Percentiles rank a stretch among this genome's conserved stretches.
These are phyloP conservation scores for Metschnikowia arizonensis DNA, from an alignment of 805 yeast genomes.

Conservation along the genomic window DNA sequence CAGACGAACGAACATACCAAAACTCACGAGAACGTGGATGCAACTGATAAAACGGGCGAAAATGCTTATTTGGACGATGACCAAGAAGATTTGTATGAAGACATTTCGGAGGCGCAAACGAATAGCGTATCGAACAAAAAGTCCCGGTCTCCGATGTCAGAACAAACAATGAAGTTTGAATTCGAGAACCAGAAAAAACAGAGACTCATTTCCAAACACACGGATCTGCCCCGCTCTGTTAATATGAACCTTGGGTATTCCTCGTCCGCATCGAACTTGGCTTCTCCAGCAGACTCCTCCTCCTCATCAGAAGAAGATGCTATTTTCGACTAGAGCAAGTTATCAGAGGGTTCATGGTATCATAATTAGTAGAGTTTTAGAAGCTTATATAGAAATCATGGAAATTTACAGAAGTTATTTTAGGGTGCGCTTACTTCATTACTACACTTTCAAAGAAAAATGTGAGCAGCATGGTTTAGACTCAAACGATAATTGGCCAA, in stretches of 20 bases:
- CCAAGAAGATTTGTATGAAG: slow-evolving; percentile 12
- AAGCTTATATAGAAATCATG: background rate
- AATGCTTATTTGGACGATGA: slow-evolving; percentile 3
- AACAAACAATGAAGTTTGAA: slow-evolving; percentile 14
- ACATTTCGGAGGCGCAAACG: slow-evolving; percentile 3
- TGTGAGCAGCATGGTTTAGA: slow-evolving; percentile 99
- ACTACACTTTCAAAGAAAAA: slow-evolving; percentile 1
- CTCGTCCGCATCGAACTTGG: slow-evolving; percentile 18
- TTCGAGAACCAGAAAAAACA: slow-evolving; percentile 19
- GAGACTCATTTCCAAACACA: slow-evolving; percentile 17
- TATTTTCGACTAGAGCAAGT: background rate
- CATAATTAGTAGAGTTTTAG: background rate
- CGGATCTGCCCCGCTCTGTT: slow-evolving; percentile 17
- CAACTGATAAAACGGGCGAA: background rate
- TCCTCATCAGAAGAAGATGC: slow-evolving; percentile 13
- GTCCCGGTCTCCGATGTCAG: slow-evolving; percentile 17
- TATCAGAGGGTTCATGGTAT: background rate
- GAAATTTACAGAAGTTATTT: background rate
- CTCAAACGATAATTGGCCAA: slow-evolving; percentile 95
- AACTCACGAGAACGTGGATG: slow-evolving; percentile 13
- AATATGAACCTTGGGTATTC: slow-evolving; percentile 17
- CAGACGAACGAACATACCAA: slow-evolving; percentile 15
- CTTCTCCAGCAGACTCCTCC: slow-evolving; percentile 17
- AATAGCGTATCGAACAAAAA: slow-evolving; percentile 12
- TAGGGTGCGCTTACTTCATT: no score